Percentiles rank a stretch among this genome's conserved stretches.
Conservation (phyloP, 768 basidiomycete genomes). For the Russula ochroleuca region DNA sequence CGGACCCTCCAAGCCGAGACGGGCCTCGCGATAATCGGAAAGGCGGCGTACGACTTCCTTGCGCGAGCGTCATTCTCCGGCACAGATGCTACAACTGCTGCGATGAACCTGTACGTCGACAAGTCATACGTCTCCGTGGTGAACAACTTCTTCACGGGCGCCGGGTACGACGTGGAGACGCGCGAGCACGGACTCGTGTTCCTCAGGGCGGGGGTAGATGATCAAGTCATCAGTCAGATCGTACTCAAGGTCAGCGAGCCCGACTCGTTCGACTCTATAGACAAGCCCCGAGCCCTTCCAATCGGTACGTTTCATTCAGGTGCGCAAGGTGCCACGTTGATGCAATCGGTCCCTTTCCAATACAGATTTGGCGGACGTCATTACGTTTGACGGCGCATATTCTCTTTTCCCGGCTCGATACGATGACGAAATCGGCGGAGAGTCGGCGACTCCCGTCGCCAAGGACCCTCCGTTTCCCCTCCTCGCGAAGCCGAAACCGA, state of each 20-base stretch:
- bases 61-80: neutral
- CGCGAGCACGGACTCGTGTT: slow-evolving; percentile 2
- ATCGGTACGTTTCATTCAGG: neutral
- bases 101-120: slow-evolving; percentile 16
- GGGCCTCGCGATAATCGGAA: slow-evolving; percentile 3
- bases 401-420: slow-evolving; percentile 17
- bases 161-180: slow-evolving; percentile 6
- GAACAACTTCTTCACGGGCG: slow-evolving; percentile 6
- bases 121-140: neutral
- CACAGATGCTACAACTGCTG: neutral
- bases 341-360: neutral
- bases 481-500: neutral
- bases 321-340: neutral
- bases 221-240: neutral
- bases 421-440: neutral
- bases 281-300: slow-evolving; percentile 6
- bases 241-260: neutral
- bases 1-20: slow-evolving; percentile 17
- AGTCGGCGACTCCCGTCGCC: neutral
- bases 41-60: slow-evolving; percentile 16
- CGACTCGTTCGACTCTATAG: slow-evolving; percentile 9
- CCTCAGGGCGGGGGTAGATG: neutral
- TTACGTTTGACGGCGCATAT: slow-evolving; percentile 22
- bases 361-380: slow-evolving; percentile 16
- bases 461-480: neutral